These are phyloP conservation scores for Populus euphratica DNA, from an alignment of 345 rosid genomes.

Conservation along the genomic window DNA sequence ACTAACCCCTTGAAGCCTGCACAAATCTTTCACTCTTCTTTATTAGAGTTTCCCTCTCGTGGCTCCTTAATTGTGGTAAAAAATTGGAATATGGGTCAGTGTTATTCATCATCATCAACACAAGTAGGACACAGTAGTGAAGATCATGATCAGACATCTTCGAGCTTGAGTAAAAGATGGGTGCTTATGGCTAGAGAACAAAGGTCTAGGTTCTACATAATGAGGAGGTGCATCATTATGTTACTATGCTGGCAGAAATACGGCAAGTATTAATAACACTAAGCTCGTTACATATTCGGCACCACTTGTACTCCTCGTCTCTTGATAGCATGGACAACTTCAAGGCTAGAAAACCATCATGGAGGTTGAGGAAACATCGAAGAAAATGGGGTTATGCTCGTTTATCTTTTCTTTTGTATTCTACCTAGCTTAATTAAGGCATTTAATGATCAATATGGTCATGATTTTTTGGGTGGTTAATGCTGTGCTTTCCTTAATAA, in stretches of 20 bases:
- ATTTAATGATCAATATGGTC: background rate
- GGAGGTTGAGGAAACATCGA: background rate
- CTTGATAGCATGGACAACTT: background rate
- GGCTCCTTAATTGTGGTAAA: background rate
- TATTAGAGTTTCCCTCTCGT: background rate
- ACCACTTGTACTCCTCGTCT: background rate
- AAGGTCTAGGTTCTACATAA: conserved; percentile 27
- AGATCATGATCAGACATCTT: background rate
- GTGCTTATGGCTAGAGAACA: conserved; percentile 25
- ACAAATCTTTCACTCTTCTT: background rate
- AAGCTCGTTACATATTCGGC: background rate
- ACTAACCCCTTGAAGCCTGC: background rate
- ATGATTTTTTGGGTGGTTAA: background rate
- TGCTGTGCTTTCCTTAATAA: no score
- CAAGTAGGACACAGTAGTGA: background rate
- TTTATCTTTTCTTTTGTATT: background rate
- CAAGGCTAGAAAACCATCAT: background rate
- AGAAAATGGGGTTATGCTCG: background rate
- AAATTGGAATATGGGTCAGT: conserved; percentile 6
- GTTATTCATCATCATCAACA: conserved; percentile 9
- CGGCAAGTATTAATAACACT: conserved; percentile 14
- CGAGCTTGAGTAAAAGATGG: conserved; percentile 26
- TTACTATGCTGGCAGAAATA: conserved; percentile 31
- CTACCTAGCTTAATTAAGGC: background rate
- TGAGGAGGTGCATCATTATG: conserved; percentile 28